Evolutionary conservation across 257 asterid genomes (phyloP), one percentile per base, ranked within the genome.

Genomic region (Solanum sparsipilum): DNA sequence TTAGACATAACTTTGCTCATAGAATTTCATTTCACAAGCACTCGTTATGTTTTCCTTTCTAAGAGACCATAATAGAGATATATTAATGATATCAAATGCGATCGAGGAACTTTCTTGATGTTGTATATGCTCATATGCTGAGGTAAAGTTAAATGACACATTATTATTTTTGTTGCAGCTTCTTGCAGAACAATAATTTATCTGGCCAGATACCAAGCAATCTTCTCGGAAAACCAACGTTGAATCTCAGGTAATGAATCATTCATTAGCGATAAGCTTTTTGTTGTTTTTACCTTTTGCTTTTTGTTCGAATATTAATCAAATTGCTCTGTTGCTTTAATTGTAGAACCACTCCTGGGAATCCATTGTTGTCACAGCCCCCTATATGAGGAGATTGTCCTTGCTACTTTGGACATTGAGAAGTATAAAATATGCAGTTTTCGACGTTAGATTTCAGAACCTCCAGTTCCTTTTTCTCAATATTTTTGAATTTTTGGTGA

Each of bases 101-200:
- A 46, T 46, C n/a, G 6, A 81, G 85, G 41, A 81, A 46, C 68
- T 81, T 81, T 16, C 41, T 46, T 79, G 84, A 27, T 79, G 67
- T 25, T 48, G 38, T 46, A 81, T 46, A 81, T 46, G 38, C 27
- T 79, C 84, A 44, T 79, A 27, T 16, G 27, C 9, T 35, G 82
- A 34, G 15, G 25, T 73, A 35, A 73, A 35, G 82, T 10, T 20
- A 73, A 73, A 73, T 73, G 82, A 73, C 48, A 20, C 56, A 18
- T 29, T 56, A 39, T 84, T 18, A n/a, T 84, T 71, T 86, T 71
- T 86, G 36, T 81, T 36, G 70, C 95, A 97, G 99, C 83, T 95
- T 92, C 90, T 60, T 97, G 91, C 95, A 97, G 83, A 96, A 94
- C 91, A 97, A 97, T 93, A 97, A 97, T 87, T 93, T 97, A 81